These are phyloP conservation scores for Elongisporangium senticosum DNA, from an alignment of 352 stramenopile species.

Conservation along the genomic window DNA sequence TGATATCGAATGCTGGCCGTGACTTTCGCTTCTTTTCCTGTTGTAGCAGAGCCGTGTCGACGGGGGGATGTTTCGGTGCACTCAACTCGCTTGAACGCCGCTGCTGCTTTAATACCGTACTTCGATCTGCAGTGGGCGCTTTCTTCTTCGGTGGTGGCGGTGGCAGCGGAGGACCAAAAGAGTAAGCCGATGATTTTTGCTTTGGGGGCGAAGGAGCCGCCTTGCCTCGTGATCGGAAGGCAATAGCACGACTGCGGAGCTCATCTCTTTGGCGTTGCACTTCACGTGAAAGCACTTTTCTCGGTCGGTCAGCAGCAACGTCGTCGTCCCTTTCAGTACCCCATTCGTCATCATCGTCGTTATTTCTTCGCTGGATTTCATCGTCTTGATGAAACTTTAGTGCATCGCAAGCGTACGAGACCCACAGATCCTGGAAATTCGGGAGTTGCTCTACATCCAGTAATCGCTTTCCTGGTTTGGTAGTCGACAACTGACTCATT, in stretches of 20 bases:
- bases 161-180: conserved; percentile 38
- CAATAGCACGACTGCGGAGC: conserved; percentile 50
- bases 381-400: conserved; percentile 49
- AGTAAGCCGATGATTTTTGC: conserved; percentile 41
- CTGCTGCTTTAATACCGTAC: conserved; percentile 42
- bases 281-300: conserved; percentile 38
- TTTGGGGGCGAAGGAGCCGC: conserved; percentile 46
- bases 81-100: conserved; percentile 54
- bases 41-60: conserved; percentile 52
- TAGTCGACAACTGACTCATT: conserved; percentile 14
- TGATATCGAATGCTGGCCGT: conserved; percentile 45
- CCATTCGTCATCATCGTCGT: conserved; percentile 16
- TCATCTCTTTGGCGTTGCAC: conserved; percentile 69
- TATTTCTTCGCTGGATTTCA: conserved; percentile 7
- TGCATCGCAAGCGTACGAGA: conserved; percentile 46
- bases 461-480: not conserved
- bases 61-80: conserved; percentile 50
- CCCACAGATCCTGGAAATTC: conserved; percentile 33
- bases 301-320: conserved; percentile 8
- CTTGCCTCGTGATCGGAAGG: conserved; percentile 54
- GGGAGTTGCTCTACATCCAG: conserved; percentile 33
- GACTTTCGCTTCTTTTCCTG: conserved; percentile 60
- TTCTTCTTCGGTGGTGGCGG: conserved; percentile 24
- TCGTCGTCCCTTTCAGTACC: conserved; percentile 14
- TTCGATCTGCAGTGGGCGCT: conserved; percentile 17